phyloP scores from a whole-genome alignment of 2,329 filamentous ascomycete genomes.

The Sordariomycetes sp. region DNA sequence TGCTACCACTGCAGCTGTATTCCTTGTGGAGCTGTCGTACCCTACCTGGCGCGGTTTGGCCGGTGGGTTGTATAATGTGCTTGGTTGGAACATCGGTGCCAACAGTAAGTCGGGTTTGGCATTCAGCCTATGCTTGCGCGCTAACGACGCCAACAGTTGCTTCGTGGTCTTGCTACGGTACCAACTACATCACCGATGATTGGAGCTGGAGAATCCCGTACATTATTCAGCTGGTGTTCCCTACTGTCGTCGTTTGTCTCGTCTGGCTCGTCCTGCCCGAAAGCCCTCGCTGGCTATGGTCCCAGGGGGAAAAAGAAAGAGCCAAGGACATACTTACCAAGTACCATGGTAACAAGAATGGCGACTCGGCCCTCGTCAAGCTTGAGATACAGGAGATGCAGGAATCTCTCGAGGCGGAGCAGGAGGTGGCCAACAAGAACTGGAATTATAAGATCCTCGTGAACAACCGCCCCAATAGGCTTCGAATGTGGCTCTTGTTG shows the following conservation, averaged over 20 bases:
- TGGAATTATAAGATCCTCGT: conserved; percentile 34
- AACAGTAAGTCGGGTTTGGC: conserved; percentile 6
- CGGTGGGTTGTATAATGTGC: conserved; percentile 9
- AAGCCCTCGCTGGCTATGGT: conserved; percentile 11
- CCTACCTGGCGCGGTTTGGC: conserved; percentile 11
- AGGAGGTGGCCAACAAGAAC: conserved; percentile 20
- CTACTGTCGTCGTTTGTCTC: conserved; percentile 30
- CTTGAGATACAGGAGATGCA: conserved; percentile 35
- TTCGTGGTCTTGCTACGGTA: conserved; percentile 34
- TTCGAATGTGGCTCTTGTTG: conserved; percentile 32
- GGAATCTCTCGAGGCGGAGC: conserved; percentile 32
- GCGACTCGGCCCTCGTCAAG: conserved; percentile 21
- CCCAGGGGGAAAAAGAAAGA: conserved; percentile 3
- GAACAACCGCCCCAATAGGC: conserved; percentile 34
- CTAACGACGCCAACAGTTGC: conserved; percentile 17
- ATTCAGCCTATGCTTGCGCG: background rate
- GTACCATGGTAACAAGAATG: conserved; percentile 10
- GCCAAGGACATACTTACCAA: conserved; percentile 4
- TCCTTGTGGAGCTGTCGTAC: conserved; percentile 10
- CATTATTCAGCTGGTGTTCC: conserved; percentile 32
- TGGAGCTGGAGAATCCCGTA: conserved; percentile 40
- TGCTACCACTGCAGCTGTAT: conserved; percentile 9
- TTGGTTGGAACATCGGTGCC: conserved; percentile 10
- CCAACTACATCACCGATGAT: conserved; percentile 29
- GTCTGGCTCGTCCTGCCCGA: conserved; percentile 37